Conservation (phyloP, 306 rosid genomes). For the Rosa rugosa region DNA sequence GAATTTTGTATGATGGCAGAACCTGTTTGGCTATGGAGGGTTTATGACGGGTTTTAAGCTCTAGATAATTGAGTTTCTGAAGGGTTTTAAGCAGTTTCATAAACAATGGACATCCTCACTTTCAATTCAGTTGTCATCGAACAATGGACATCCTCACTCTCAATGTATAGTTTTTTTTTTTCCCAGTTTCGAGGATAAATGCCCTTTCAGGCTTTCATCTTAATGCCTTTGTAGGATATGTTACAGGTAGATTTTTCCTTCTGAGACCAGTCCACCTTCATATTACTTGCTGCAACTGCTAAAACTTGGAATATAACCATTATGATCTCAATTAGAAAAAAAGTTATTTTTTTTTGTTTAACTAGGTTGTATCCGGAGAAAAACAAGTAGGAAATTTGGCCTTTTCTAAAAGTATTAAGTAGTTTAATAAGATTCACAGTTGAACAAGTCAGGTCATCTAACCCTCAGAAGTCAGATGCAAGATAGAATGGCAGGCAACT, state of each 20-base stretch:
- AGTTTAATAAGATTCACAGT: background rate
- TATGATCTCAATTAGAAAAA: background rate
- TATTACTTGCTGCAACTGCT: background rate
- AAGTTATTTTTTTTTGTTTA: background rate
- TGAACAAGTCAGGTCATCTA: background rate
- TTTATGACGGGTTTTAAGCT: no score
- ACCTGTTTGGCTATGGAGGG: background rate
- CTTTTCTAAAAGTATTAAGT: no score
- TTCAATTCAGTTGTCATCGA: background rate
- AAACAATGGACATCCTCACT: background rate
- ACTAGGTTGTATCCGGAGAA: no score
- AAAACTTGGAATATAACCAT: background rate
- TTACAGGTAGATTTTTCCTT: background rate
- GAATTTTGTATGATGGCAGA: background rate
- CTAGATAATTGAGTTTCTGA: background rate
- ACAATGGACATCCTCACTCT: background rate
- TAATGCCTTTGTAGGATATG: no score
- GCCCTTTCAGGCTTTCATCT: background rate
- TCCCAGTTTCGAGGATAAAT: background rate
- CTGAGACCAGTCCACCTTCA: background rate
- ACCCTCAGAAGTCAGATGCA: background rate
- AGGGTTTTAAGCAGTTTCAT: background rate
- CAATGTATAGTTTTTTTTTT: background rate
- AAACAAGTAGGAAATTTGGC: no score
- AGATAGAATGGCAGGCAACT: background rate